Evolutionary conservation across 2,329 filamentous ascomycete genomes (phyloP).

Genomic region (Fusarium annulatum): DNA sequence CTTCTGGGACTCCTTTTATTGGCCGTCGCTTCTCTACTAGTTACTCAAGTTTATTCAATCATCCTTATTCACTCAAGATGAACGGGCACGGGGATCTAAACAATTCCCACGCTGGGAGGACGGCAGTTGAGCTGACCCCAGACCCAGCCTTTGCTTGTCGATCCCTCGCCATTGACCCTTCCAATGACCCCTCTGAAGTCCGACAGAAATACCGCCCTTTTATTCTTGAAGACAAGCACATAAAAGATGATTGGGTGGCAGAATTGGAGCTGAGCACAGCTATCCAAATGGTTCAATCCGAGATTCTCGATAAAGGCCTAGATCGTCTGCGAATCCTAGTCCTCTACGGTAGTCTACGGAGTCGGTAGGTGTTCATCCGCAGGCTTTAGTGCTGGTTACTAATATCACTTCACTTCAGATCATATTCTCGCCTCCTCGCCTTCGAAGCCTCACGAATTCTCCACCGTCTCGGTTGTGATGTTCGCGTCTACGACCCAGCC

Average conservation of each 20-base stretch:
- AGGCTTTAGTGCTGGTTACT: rapidly evolving
- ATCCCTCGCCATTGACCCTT: not conserved
- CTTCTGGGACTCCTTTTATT: not conserved
- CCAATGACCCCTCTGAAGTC: rapidly evolving
- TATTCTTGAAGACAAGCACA: rapidly evolving
- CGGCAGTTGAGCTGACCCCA: rapidly evolving
- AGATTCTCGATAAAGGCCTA: not conserved
- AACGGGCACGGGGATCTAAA: rapidly evolving
- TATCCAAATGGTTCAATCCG: not conserved
- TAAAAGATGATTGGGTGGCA: not conserved
- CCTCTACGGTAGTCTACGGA: not conserved
- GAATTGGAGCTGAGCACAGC: not conserved
- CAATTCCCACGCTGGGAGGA: not conserved
- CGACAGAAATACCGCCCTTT: not conserved
- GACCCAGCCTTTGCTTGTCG: rapidly evolving
- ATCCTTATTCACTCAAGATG: not conserved
- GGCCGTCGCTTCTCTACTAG: too few relatives aligned
- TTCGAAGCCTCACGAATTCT: not conserved
- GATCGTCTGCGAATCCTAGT: not conserved
- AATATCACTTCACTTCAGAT: rapidly evolving
- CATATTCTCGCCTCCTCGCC: not conserved
- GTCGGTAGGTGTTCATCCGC: not conserved
- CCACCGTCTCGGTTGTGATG: not conserved
- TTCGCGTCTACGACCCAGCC: not conserved
- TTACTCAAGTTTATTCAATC: too few relatives aligned